Evolutionary conservation across 139 green algal species (phyloP), one percentile per base, ranked within the genome.

Genomic region (Ettlia oleoabundans): DNA sequence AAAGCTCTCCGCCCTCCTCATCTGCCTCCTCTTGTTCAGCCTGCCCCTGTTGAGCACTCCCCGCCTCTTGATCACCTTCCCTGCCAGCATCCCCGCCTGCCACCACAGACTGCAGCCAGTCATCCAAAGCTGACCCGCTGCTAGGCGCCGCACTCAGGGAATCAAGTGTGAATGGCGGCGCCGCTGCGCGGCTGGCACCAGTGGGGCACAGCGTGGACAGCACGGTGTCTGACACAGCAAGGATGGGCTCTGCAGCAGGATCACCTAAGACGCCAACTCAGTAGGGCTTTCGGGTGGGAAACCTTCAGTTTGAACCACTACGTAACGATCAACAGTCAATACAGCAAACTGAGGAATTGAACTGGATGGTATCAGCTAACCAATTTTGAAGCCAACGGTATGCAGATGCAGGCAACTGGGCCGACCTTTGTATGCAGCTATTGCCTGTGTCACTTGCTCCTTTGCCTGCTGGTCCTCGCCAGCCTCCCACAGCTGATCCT

Each of bases 101-200:
- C 30, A 64, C 47, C 37, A 82, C 74, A 3, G 64, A 18, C 74
- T 38, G 22, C 15, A 84, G 52, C 82, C 82, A 87, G n/a, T 87
- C 82, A 1, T 82, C 74, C 82, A 87, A 26, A 6, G 63, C 75
- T 1, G 61, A 37, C 24, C 82, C 82, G 64, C 73, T 84, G 15
- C 47, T 53, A 5, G 63, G 53, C 4, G 63, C n/a, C 15, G 5
- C 4, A 28, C 63, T 58, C 2, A 87, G 78, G 18, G 73, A 41
- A 15, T 19, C 33, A 6, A 84, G 28, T 7, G 22, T 32, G 35
- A 86, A 69, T 22, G 72, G 58, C 9, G 55, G 58, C 1, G 68
- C 32, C 1, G 41, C 26, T 0, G 55, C 30, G 28, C 52, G 37
- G 22, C 15, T 32, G 51, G 19, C 2, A 38, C 38, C 75, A 42